Base-by-base conservation (phyloP, 2,329 filamentous ascomycete species). In the Fusarium nelsonii region DNA sequence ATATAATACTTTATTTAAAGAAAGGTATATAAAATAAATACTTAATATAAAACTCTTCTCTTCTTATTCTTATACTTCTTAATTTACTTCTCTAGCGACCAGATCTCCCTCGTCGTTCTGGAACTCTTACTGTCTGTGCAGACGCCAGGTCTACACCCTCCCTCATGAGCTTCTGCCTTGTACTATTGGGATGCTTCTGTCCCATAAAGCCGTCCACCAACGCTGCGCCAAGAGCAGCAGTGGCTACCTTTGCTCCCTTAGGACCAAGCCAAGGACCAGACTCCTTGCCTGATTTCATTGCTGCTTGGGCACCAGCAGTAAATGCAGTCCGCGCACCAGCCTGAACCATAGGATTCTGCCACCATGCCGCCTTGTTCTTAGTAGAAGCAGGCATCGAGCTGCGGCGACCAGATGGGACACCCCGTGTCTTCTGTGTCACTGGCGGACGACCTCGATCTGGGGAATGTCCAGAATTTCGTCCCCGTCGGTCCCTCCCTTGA, bases 191-290 rank as follows among this genome's bases (percentile, higher is more conserved):
- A 14, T 78, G 73, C 69, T 79, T 80, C 55, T 77, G 71, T 3
- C 76, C 76, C 46, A 83, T 78, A 33, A 85, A 80, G 0, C 83
- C 82, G 59, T 85, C 83, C 39, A 84, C 80, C 18, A 85, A 74
- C 1, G 83, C 84, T 2, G 84, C 84, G 18, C 83, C 83, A 2
- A 86, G 62, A 3, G 84, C 84, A 3, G 83, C 83, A 3, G 83
- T 83, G 2, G 82, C 84, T 4, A 85, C 76, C 53, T 83, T 83
- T 44, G 81, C 81, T 7, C 83, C 84, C 66, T 85, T 85, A 12
- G 81, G 74, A 0, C 84, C 83, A 6, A 83, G 74, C 84, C 84
- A 86, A 2, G 79, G 75, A 4, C 83, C 81, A 2, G 79, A 78
- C 16, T 84, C 81, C 45, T 81, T 78, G 49, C 82, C 81, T 48